Evolutionary conservation across 2,329 filamentous ascomycete genomes (phyloP).

Genomic region (Lachnellula occidentalis): DNA sequence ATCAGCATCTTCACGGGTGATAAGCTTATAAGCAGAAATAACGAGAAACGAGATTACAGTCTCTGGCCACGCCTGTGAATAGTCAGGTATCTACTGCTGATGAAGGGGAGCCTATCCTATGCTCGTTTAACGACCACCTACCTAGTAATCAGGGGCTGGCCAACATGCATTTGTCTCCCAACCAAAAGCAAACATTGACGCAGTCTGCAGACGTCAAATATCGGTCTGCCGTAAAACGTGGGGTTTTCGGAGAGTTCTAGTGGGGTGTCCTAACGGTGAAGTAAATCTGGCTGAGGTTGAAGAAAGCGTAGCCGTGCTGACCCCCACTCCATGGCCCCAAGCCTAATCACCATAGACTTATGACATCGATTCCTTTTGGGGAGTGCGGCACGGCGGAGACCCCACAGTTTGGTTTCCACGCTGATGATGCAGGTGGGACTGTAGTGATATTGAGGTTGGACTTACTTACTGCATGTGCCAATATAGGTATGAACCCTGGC

Average conservation of each 20-base stretch:
- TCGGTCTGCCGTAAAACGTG: background rate
- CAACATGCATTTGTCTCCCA: background rate
- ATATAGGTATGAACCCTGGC: background rate
- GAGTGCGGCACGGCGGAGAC: background rate
- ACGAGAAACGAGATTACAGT: background rate
- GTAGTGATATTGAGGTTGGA: background rate
- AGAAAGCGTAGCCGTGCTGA: background rate
- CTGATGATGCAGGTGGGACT: background rate
- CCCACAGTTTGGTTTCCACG: constrained; percentile 1
- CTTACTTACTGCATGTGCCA: too few relatives aligned
- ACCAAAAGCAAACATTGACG: background rate
- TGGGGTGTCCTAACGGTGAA: background rate
- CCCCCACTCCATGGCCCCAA: background rate
- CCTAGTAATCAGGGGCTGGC: background rate
- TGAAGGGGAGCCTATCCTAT: background rate
- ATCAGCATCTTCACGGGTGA: constrained; percentile 19
- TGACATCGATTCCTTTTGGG: constrained; percentile 1
- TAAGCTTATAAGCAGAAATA: constrained; percentile 2
- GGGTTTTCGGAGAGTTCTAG: background rate
- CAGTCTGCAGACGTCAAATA: background rate
- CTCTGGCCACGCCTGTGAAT: background rate
- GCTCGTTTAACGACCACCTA: too few relatives aligned
- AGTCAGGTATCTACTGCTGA: background rate
- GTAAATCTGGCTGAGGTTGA: background rate
- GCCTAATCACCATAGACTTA: background rate